Conservation (phyloP, 495 filamentous ascomycete genomes). For the Chaetomium cochliodes region DNA sequence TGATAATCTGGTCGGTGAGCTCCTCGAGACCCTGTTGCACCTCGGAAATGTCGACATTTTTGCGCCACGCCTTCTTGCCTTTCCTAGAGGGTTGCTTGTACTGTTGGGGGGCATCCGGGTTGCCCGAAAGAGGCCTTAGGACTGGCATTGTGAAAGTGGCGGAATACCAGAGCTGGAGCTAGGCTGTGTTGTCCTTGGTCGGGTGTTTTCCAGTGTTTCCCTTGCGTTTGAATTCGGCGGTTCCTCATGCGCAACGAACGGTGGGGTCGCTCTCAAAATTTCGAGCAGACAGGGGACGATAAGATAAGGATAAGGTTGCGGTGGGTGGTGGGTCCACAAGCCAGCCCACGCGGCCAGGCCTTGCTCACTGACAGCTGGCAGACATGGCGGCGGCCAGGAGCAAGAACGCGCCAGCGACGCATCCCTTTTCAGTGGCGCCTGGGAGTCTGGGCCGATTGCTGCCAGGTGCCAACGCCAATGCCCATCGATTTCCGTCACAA, state of each 20-base stretch:
- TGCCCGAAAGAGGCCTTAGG: conserved; percentile 28
- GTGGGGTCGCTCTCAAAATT: conserved; percentile 31
- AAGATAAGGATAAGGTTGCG: conserved; percentile 20
- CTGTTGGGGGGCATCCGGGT: conserved; percentile 50
- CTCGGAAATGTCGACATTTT: conserved; percentile 90
- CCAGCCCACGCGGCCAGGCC: background rate
- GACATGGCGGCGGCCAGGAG: conserved; percentile 37
- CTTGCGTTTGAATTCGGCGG: background rate
- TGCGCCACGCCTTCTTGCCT: conserved; percentile 97
- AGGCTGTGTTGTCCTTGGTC: background rate
- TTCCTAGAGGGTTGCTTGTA: conserved; percentile 87
- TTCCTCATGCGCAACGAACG: conserved; percentile 7
- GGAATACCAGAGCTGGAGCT: background rate
- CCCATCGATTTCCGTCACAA: conserved; percentile 14
- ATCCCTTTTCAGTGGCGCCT: conserved; percentile 4
- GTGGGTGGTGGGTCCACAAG: background rate
- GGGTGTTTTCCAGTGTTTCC: background rate
- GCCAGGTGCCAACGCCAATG: conserved; percentile 11
- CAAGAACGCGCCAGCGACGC: conserved; percentile 6
- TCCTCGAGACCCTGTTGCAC: conserved; percentile 79
- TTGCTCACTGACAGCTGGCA: conserved; percentile 12
- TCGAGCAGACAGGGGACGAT: conserved; percentile 25
- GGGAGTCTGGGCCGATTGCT: conserved; percentile 2
- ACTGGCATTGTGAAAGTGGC: conserved; percentile 31
- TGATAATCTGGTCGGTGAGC: conserved; percentile 81